Percentiles rank a stretch among this genome's conserved stretches.
Conservation (phyloP, 2,329 filamentous ascomycete genomes). For the Pyrenophora seminiperda region DNA sequence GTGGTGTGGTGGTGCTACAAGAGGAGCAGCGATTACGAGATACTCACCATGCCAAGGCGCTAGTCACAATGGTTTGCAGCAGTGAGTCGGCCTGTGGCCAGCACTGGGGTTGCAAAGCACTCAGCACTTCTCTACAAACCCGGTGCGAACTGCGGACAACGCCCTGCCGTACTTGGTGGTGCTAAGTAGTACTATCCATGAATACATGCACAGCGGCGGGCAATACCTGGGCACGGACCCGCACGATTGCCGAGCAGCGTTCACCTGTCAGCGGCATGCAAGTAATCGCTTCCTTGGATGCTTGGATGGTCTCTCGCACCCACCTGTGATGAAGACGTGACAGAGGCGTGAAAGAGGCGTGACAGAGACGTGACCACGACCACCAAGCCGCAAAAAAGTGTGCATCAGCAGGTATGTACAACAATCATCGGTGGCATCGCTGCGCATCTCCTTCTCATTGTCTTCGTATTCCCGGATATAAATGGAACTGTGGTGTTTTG, state of each 20-base stretch:
- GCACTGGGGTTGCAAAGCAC: too few species aligned
- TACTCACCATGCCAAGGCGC: not conserved
- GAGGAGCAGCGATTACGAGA: too few species aligned
- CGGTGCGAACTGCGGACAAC: slow-evolving; percentile 1
- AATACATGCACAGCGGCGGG: slow-evolving; percentile 1
- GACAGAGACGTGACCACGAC: not conserved
- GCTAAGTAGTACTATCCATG: not conserved
- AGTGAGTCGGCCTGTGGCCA: not conserved
- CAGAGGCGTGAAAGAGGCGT: not conserved
- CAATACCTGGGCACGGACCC: not conserved
- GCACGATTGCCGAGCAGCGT: slow-evolving; percentile 11
- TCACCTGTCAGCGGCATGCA: slow-evolving; percentile 7
- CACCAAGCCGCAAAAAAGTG: not conserved
- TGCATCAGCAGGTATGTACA: slow-evolving; percentile 7
- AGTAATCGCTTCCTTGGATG: not conserved
- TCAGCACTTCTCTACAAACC: not conserved
- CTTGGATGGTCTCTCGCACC: slow-evolving; percentile 1
- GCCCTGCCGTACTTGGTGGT: not conserved
- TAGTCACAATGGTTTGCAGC: not conserved
- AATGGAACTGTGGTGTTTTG: not conserved
- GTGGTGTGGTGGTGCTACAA: not conserved
- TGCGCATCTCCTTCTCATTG: not conserved
- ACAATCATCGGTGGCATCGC: slow-evolving; percentile 1
- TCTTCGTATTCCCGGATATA: not conserved
- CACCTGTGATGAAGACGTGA: not conserved